These are phyloP conservation scores for Globisporangium nagaii DNA, from an alignment of 352 stramenopile species.

Conservation along the genomic window DNA sequence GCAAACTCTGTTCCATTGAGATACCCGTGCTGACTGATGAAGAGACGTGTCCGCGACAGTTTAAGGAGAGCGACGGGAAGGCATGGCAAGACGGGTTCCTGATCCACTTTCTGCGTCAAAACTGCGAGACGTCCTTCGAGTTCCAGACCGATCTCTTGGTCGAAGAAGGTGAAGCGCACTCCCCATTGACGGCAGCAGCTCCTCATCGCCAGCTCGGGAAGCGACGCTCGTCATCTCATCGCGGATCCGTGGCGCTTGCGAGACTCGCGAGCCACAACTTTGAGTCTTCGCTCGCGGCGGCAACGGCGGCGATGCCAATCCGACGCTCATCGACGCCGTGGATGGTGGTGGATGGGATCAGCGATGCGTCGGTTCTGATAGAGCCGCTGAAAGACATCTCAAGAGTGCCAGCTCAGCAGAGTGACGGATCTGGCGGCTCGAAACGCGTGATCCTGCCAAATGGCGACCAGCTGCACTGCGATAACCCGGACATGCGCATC, in stretches of 20 bases:
- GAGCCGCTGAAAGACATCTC: slow-evolving; percentile 36
- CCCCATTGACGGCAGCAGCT: background rate
- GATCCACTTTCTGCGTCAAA: slow-evolving; percentile 47
- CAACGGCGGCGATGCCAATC: too few relatives aligned
- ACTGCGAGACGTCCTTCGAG: slow-evolving; percentile 13
- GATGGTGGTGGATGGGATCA: slow-evolving; percentile 59
- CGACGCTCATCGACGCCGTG: slow-evolving; percentile 17
- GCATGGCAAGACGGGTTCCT: slow-evolving; percentile 60
- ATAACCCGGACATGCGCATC: slow-evolving; percentile 29
- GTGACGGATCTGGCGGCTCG: background rate
- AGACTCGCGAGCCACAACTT: background rate
- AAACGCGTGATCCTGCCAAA: slow-evolving; percentile 40
- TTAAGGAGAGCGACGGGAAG: slow-evolving; percentile 22
- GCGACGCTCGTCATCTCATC: background rate
- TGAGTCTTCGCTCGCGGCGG: background rate
- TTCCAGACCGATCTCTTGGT: background rate
- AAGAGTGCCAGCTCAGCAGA: background rate
- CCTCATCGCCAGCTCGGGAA: background rate
- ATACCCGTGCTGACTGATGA: too few relatives aligned
- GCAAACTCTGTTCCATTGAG: background rate
- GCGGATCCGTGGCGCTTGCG: slow-evolving; percentile 3
- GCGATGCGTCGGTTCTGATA: slow-evolving; percentile 22
- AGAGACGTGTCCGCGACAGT: slow-evolving; percentile 13
- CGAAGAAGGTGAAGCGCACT: background rate
- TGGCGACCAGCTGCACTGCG: slow-evolving; percentile 45